Conservation (phyloP, 2,329 filamentous ascomycete genomes). For the Gremmenia infestans region DNA sequence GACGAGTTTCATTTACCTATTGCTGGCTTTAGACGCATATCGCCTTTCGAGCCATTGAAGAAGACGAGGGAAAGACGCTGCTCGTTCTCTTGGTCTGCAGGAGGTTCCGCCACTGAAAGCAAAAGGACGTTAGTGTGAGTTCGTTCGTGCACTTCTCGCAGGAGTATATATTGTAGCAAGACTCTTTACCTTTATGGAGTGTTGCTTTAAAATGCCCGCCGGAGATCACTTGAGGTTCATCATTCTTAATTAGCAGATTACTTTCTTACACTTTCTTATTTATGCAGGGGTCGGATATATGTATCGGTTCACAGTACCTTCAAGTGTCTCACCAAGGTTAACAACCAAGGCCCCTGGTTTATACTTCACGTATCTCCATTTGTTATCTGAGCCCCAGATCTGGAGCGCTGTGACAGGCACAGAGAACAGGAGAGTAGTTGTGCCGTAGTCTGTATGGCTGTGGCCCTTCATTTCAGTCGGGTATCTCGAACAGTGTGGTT, state of each 20-base stretch:
- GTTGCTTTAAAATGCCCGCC: constrained; percentile 44
- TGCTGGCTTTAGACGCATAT: constrained; percentile 39
- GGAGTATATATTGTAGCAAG: background rate
- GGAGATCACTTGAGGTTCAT: constrained; percentile 35
- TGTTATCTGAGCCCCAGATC: constrained; percentile 38
- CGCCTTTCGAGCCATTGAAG: constrained; percentile 42
- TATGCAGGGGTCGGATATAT: background rate
- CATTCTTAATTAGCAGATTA: too few species aligned
- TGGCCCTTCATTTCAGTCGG: too few species aligned
- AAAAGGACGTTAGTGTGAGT: background rate
- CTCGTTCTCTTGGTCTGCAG: constrained; percentile 36
- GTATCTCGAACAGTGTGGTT: background rate
- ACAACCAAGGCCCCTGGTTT: constrained; percentile 42
- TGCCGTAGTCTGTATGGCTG: constrained; percentile 45
- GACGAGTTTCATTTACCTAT: constrained; percentile 4
- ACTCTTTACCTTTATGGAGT: constrained; percentile 30
- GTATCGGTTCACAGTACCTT: constrained; percentile 1
- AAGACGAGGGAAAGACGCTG: constrained; percentile 40
- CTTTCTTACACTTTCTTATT: too few species aligned
- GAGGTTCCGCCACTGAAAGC: constrained; percentile 35
- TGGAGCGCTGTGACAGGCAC: constrained; percentile 44
- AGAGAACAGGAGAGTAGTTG: constrained; percentile 42
- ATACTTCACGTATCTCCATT: constrained; percentile 43
- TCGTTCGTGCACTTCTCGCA: background rate
- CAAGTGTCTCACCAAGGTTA: constrained; percentile 41